Percentiles rank a stretch among this genome's conserved stretches.
Evolutionary conservation across 2,329 filamentous ascomycete genomes (phyloP).

Genomic region (Alternaria angustiovoidea): DNA sequence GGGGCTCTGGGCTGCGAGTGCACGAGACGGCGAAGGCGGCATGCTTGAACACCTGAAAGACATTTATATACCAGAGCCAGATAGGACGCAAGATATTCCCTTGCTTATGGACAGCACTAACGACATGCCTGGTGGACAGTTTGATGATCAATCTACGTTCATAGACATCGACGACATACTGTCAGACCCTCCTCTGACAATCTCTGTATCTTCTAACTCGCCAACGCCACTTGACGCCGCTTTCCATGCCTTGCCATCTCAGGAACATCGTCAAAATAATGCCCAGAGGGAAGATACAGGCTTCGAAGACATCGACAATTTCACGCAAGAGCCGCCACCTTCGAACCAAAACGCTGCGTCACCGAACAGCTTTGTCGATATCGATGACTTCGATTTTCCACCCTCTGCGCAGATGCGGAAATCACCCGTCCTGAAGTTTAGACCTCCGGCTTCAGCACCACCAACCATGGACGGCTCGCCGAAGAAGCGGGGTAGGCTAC

Average conservation of each 20-base stretch:
- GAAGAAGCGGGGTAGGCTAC: constrained; percentile 32
- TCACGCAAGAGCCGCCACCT: constrained; percentile 31
- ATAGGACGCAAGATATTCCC: constrained; percentile 42
- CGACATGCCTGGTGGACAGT: constrained; percentile 9
- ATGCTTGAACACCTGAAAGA: constrained; percentile 38
- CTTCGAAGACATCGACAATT: constrained; percentile 40
- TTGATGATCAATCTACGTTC: constrained; percentile 9
- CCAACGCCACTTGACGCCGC: constrained; percentile 23
- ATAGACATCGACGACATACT: constrained; percentile 34
- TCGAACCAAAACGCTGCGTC: constrained; percentile 37
- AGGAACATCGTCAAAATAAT: not conserved
- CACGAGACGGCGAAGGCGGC: constrained; percentile 43
- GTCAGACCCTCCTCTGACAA: constrained; percentile 4
- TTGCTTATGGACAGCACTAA: constrained; percentile 34
- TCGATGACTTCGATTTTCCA: constrained; percentile 38
- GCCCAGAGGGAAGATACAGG: not conserved
- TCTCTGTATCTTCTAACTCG: constrained; percentile 34
- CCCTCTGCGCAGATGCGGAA: constrained; percentile 13
- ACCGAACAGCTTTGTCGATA: constrained; percentile 32
- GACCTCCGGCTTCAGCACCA: constrained; percentile 9
- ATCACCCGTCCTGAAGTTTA: constrained; percentile 3
- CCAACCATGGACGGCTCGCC: constrained; percentile 12
- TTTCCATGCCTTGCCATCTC: not conserved
- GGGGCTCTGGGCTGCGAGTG: constrained; percentile 45
- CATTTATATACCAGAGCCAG: constrained; percentile 41